phyloP scores from a whole-genome alignment of 2,329 filamentous ascomycete species.

The Chrysoporthe austroafricana region DNA sequence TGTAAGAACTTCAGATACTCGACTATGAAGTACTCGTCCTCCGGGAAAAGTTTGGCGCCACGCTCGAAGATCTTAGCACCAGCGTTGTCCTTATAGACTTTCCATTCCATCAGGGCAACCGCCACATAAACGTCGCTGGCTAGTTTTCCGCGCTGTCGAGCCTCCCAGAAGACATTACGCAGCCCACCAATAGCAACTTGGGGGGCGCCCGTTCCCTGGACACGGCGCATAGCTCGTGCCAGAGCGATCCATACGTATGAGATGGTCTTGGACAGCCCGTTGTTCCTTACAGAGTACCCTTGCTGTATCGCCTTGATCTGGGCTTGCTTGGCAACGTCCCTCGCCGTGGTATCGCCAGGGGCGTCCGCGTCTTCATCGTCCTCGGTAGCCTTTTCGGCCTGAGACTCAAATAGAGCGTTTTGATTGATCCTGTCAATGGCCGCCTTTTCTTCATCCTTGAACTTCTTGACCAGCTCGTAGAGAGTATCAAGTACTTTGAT shows the following conservation, averaged over 20 bases:
- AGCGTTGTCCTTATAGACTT: constrained; percentile 92
- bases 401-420: constrained; percentile 35
- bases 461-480: constrained; percentile 81
- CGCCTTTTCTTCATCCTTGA: constrained; percentile 64
- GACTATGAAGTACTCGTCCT: constrained; percentile 89
- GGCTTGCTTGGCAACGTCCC: constrained; percentile 65
- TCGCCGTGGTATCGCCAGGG: constrained; percentile 43
- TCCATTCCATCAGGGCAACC: constrained; percentile 88
- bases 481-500: constrained; percentile 81
- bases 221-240: constrained; percentile 89
- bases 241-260: constrained; percentile 95
- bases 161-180: constrained; percentile 86
- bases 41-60: constrained; percentile 89
- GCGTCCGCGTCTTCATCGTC: constrained; percentile 58
- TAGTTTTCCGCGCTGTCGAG: constrained; percentile 82
- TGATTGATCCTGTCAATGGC: constrained; percentile 63
- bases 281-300: constrained; percentile 72
- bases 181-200: constrained; percentile 67
- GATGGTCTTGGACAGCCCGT: constrained; percentile 79
- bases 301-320: constrained; percentile 66
- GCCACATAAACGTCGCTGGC: constrained; percentile 96
- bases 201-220: constrained; percentile 80
- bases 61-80: constrained; percentile 96
- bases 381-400: constrained; percentile 36
- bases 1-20: constrained; percentile 97